Evolutionary conservation across 768 basidiomycete genomes (phyloP).

Genomic region (Hypsizygus marmoreus): DNA sequence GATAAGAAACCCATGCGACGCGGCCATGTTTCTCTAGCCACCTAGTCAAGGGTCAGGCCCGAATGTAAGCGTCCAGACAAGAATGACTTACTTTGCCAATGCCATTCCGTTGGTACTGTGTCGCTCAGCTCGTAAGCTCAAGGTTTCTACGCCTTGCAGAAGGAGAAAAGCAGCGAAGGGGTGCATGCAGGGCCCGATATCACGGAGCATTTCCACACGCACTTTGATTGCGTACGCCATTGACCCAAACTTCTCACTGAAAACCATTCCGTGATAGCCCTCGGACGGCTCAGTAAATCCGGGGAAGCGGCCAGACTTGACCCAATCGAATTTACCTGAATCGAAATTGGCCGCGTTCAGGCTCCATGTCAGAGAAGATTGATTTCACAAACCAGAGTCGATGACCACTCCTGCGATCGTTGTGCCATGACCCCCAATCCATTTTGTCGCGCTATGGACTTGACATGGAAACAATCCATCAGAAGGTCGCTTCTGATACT

Average conservation of each 20-base stretch:
- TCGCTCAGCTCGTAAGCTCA: conserved; percentile 68
- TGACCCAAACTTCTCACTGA: conserved; percentile 65
- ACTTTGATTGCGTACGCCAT: conserved; percentile 67
- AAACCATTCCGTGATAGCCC: conserved; percentile 73
- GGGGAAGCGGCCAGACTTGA: conserved; percentile 67
- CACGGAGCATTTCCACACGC: conserved; percentile 64
- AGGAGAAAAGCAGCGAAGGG: conserved; percentile 77
- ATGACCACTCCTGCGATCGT: conserved; percentile 78
- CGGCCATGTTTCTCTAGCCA: conserved; percentile 67
- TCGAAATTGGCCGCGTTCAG: no score
- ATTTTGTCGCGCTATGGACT: conserved; percentile 82
- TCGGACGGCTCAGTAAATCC: conserved; percentile 73
- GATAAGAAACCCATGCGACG: conserved; percentile 79
- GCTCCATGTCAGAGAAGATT: no score
- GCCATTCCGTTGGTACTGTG: conserved; percentile 72
- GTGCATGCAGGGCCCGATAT: conserved; percentile 65
- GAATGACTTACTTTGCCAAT: conserved; percentile 50
- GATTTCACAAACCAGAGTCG: conserved; percentile 54
- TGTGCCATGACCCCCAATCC: conserved; percentile 83
- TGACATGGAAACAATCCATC: neutral
- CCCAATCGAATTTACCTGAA: conserved; percentile 72
- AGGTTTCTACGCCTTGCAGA: conserved; percentile 79
- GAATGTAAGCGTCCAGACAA: conserved; percentile 1
- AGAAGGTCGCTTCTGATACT: conserved; percentile 10
- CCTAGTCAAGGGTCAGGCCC: conserved; percentile 20